Conservation (phyloP, 1,284 basidiomycete genomes). For the Athelia sp. region DNA sequence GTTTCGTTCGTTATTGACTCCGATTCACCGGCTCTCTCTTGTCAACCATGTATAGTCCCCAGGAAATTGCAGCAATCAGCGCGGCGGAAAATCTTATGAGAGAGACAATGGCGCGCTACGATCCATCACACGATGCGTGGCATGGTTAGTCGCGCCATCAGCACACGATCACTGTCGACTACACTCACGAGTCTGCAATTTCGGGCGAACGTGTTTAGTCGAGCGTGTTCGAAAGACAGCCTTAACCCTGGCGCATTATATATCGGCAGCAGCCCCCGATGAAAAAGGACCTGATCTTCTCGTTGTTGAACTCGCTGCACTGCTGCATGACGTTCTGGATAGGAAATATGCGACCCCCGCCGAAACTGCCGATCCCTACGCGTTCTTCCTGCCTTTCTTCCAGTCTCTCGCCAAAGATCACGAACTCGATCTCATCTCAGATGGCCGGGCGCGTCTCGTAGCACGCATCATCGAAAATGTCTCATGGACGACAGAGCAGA, state of each 20-base stretch:
- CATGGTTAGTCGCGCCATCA: conserved; percentile 57
- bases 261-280: conserved; percentile 17
- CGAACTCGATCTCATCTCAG: conserved; percentile 50
- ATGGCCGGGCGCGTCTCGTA: conserved; percentile 55
- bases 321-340: conserved; percentile 88
- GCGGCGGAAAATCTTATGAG: conserved; percentile 71
- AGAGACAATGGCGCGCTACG: conserved; percentile 77
- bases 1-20: too few species aligned
- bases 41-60: conserved; percentile 27
- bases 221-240: conserved; percentile 79
- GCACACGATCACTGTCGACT: conserved; percentile 2
- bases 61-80: conserved; percentile 36
- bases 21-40: neutral
- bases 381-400: conserved; percentile 69
- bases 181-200: conserved; percentile 4
- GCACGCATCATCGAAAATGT: conserved; percentile 74
- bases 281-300: conserved; percentile 55
- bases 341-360: conserved; percentile 70
- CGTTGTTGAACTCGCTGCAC: conserved; percentile 76
- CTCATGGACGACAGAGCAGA: conserved; percentile 84
- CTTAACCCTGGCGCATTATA: conserved; percentile 54
- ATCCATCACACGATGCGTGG: conserved; percentile 86
- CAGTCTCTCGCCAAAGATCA: conserved; percentile 33
- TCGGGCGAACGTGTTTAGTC: conserved; percentile 46
- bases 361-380: conserved; percentile 55